Evolutionary conservation across 768 basidiomycete species (phyloP), one percentile per base, ranked within the genome.

Genomic region (Tremella yokohamensis): DNA sequence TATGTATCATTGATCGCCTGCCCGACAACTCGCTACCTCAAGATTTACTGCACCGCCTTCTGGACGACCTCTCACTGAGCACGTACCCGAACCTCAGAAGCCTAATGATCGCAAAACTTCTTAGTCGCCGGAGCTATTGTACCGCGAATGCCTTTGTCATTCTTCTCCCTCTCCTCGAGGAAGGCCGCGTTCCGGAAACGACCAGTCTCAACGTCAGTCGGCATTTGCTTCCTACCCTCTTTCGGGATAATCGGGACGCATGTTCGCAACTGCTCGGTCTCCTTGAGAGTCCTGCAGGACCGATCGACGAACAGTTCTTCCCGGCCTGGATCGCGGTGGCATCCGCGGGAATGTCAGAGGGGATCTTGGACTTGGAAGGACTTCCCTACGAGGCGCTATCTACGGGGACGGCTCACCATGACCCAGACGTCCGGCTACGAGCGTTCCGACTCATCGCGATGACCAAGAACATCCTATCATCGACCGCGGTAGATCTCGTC

Each of bases 291-390:
- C 3, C 29, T 2, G 7, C 50, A 16, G 15, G 45, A 11, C 15
- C 9, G 8, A 40, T 20, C 3, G n/a, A 16, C 9, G 56, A 45
- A 15, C 49, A 40, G 7, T 18, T 25, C 6, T 61, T 72, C 56
- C 20, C 69, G 1, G 55, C 64, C 2, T 73, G 72, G 72, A 54
- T 66, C 3, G 45, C 66, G 2, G 56, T 73, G 6, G 69, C 72
- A 22, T 66, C 72, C 2, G 19, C 64, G 2, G 66, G 66, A 8
- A 58, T 73, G 2, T 55, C 64, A 15, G 39, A 44, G 4, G 60
- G 58, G 6, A 40, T 56, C 0, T n/a, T 69, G 6, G 38, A 40
- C 8, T 40, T 73, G 24, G 40, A 29, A 2, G 58, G 63, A 19
- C 38, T 73, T 9, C 63, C 69, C 11, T 19, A 8, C 25, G 18